Conservation (phyloP, 2,329 filamentous ascomycete genomes). For the Hypoxylon sp. region DNA sequence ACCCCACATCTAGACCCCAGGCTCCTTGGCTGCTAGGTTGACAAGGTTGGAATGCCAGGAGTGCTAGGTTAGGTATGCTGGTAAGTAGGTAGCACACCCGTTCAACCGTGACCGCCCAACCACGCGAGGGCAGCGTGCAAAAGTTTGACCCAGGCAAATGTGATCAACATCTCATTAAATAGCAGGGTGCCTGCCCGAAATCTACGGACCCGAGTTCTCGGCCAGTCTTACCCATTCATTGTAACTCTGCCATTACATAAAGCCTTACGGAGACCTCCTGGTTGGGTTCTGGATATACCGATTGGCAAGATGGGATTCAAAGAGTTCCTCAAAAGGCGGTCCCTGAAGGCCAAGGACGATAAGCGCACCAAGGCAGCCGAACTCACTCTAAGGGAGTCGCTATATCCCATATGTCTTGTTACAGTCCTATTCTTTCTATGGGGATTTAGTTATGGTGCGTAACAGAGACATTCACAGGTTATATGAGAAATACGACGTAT, state of each 20-base stretch:
- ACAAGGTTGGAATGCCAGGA: conserved; percentile 17
- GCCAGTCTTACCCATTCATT: conserved; percentile 21
- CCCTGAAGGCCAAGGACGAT: conserved; percentile 58
- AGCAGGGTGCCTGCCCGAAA: conserved; percentile 21
- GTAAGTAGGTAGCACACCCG: conserved; percentile 8
- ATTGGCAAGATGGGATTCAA: conserved; percentile 60
- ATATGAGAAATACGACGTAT: conserved; percentile 5
- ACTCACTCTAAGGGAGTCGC: conserved; percentile 76
- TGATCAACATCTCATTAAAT: conserved; percentile 24
- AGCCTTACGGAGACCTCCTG: neutral
- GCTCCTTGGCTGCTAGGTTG: conserved; percentile 23
- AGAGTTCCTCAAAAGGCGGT: conserved; percentile 62
- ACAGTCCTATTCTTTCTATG: conserved; percentile 76
- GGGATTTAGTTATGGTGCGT: conserved; percentile 63
- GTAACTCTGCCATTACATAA: conserved; percentile 19
- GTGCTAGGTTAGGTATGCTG: conserved; percentile 13
- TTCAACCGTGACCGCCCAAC: conserved; percentile 23
- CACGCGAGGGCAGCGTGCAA: neutral
- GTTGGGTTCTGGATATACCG: conserved; percentile 4
- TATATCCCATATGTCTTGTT: conserved; percentile 76
- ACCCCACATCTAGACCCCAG: conserved; percentile 41
- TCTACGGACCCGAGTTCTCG: conserved; percentile 22
- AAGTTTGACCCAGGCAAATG: neutral
- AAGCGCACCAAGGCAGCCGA: conserved; percentile 70
- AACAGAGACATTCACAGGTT: neutral